Evolutionary conservation across 108 stramenopile genomes (phyloP), one percentile per base, ranked within the genome.

Genomic region (Nitzschia sp.): DNA sequence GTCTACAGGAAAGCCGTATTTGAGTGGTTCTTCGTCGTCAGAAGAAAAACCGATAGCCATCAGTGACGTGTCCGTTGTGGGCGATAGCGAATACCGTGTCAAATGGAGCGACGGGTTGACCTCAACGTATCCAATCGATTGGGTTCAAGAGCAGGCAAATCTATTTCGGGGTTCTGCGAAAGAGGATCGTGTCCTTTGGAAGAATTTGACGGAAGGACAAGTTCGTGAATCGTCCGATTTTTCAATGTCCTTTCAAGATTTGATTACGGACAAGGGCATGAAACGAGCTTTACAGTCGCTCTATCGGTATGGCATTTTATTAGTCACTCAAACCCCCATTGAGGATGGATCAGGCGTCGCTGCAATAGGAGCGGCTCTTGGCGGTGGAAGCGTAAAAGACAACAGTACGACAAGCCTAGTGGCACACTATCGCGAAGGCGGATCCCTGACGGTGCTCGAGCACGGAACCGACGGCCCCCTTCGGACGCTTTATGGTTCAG

Each of bases 401-500:
- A 46, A 42, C 23, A 19, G 46, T 17, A 29, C 66, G n/a, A 57
- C 63, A 13, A 78, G 79, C 8, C 3, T 80, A 1, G 25, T 81
- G 33, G 63, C 46, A 13, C 58, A 68, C 23, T 75, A 87, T 48
- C 30, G 55, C 27, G 38, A 54, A 38, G 59, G 73, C 19, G 65
- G 62, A 23, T 49, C 56, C 26, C 67, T 74, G 2, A 54, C 74
- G 49, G 55, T 54, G 15, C 46, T 84, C 19, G 64, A 78, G 15
- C 33, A 78, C 55, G 83, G 66, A 17, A 82, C 82, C 26, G 83
- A 94, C 65, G 90, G 90, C 47, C 93, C 93, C 4, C 72, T 88
- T 21, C 88, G 89, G 27, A 94, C 93, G 36, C 55, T 94, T 29
- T 94, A 86, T 73, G 93, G 93, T 18, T 71, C 64, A 23, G 83